These are phyloP conservation scores for Coprinellus micaceus DNA, from an alignment of 768 basidiomycete genomes.

Conservation along the genomic window DNA sequence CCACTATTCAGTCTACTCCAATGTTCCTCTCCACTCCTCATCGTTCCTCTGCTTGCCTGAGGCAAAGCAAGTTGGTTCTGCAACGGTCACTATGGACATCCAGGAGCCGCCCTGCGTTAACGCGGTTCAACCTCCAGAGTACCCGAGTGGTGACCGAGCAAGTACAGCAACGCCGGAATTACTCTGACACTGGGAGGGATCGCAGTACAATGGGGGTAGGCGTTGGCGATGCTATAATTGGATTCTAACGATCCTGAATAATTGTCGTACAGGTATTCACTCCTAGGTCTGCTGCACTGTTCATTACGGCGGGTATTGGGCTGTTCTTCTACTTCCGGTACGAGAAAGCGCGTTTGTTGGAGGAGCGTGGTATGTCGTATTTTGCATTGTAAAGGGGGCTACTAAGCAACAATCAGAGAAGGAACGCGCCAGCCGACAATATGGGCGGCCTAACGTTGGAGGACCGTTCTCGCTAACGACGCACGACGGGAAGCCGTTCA, in stretches of 20 bases:
- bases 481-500: constrained; percentile 66
- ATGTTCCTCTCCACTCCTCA: constrained; percentile 5
- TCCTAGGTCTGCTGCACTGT: constrained; percentile 76
- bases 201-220: constrained; percentile 34
- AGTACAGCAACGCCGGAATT: constrained; percentile 16
- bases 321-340: constrained; percentile 85
- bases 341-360: constrained; percentile 77
- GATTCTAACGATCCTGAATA: constrained; percentile 10
- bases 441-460: constrained; percentile 86
- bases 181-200: constrained; percentile 26
- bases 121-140: background rate
- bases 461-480: constrained; percentile 81
- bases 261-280: constrained; percentile 74
- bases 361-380: constrained; percentile 64
- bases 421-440: constrained; percentile 66
- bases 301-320: constrained; percentile 77
- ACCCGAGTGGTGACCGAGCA: background rate
- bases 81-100: constrained; percentile 1
- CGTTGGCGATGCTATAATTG: background rate
- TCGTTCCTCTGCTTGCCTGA: background rate
- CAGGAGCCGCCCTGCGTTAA: background rate
- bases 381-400: too few relatives aligned
- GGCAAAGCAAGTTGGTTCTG: background rate
- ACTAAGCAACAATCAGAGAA: too few relatives aligned
- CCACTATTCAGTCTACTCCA: too few relatives aligned